Evolutionary conservation across 345 rosid genomes (phyloP).

Genomic region (Hibiscus trionum): DNA sequence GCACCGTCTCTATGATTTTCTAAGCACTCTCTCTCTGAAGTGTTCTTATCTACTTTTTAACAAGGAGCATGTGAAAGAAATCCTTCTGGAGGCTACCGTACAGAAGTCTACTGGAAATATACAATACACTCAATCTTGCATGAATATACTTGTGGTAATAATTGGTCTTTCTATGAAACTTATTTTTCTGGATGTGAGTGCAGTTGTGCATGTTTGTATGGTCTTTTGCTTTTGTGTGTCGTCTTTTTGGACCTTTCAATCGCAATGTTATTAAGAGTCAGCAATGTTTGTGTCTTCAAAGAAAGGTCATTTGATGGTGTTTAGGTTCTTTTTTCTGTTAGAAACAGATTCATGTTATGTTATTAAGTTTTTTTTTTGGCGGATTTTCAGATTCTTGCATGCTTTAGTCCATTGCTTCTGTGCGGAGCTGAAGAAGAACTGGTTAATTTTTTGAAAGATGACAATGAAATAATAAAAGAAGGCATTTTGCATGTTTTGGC

Average conservation of each 20-base stretch:
- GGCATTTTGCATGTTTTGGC: constrained; percentile 90
- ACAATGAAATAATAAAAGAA: constrained; percentile 74
- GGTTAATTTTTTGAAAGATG: constrained; percentile 72
- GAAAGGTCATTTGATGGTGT: background rate
- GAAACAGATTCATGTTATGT: background rate
- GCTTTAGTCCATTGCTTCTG: constrained; percentile 69
- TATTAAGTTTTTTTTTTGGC: constrained; percentile 4
- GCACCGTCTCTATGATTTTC: constrained; percentile 79
- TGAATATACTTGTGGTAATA: constrained; percentile 90
- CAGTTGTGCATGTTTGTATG: background rate
- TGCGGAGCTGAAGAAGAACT: constrained; percentile 81
- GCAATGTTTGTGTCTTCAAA: background rate
- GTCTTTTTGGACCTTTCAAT: background rate
- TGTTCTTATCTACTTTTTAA: constrained; percentile 79
- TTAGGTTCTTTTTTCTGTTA: background rate
- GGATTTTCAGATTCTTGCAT: constrained; percentile 69
- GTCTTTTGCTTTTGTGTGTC: background rate
- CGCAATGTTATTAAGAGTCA: background rate
- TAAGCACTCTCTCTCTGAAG: constrained; percentile 71
- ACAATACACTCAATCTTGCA: constrained; percentile 51
- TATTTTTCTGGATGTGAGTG: background rate
- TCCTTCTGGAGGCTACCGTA: constrained; percentile 49
- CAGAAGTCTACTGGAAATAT: constrained; percentile 61
- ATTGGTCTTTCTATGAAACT: constrained; percentile 11
- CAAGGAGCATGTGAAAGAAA: constrained; percentile 84